Percentiles rank a stretch among this genome's conserved stretches.
Conservation (phyloP, 768 basidiomycete genomes). For the Lactarius psammicola region DNA sequence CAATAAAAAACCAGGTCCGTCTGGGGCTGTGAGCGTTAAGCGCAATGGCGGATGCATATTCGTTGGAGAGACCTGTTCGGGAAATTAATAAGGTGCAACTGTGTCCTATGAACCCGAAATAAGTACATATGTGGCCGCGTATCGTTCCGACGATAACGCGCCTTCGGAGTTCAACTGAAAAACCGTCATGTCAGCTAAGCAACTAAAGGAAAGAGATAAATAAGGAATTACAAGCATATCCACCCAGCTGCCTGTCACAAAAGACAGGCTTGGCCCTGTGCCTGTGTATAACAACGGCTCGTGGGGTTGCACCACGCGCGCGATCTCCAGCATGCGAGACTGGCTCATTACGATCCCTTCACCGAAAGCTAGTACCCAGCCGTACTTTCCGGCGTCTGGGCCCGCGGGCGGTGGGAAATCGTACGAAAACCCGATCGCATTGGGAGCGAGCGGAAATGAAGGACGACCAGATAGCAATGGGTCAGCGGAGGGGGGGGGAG, state of each 20-base stretch:
- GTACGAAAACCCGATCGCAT: slow-evolving; percentile 49
- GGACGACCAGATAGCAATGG: slow-evolving; percentile 41
- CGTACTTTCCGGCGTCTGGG: slow-evolving; percentile 34
- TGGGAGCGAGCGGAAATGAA: slow-evolving; percentile 51
- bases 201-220: background rate
- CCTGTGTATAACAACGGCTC: slow-evolving; percentile 47
- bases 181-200: slow-evolving; percentile 1
- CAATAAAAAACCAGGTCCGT: slow-evolving; percentile 74
- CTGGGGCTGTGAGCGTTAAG: slow-evolving; percentile 62
- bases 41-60: slow-evolving; percentile 66
- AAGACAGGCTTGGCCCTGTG: slow-evolving; percentile 45
- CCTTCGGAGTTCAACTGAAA: slow-evolving; percentile 52
- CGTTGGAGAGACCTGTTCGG: slow-evolving; percentile 58
- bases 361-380: slow-evolving; percentile 77
- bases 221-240: slow-evolving; percentile 50
- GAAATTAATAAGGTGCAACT: slow-evolving; percentile 13
- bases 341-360: slow-evolving; percentile 73
- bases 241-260: slow-evolving; percentile 60
- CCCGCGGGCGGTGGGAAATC: slow-evolving; percentile 46
- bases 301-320: slow-evolving; percentile 57
- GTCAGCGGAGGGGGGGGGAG: slow-evolving; percentile 32
- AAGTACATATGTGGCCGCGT: slow-evolving; percentile 66
- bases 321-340: slow-evolving; percentile 70
- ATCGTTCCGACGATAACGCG: slow-evolving; percentile 55
- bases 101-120: slow-evolving; percentile 1